A percentile compares a stretch with the other conserved stretches of the same genome.
Conservation (phyloP, 192 early-diverging fungal species). For the Glomus cerebriforme region DNA sequence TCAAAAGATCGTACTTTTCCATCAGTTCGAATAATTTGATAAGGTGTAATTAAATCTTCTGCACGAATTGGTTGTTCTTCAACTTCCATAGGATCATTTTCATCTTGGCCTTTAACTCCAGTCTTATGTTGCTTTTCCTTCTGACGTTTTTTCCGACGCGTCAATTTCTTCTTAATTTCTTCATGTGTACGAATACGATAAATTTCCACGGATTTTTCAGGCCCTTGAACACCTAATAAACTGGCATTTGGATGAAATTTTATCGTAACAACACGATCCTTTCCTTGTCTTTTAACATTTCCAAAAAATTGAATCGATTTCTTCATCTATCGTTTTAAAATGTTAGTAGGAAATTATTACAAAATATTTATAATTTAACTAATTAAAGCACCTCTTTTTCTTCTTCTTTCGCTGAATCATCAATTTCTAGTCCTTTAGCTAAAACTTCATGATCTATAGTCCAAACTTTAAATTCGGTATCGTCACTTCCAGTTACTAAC, state of each 20-base stretch:
- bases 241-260: conserved; percentile 76
- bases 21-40: conserved; percentile 69
- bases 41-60: conserved; percentile 75
- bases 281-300: conserved; percentile 74
- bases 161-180: conserved; percentile 84
- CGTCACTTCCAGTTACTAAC: conserved; percentile 84
- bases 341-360: not conserved
- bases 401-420: conserved; percentile 44
- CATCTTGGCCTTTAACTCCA: conserved; percentile 48
- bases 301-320: conserved; percentile 78
- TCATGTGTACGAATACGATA: conserved; percentile 76
- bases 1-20: conserved; percentile 85
- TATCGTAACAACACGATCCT: conserved; percentile 78
- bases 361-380: too few species aligned
- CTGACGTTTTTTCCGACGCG: conserved; percentile 74
- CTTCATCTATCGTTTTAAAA: conserved; percentile 37
- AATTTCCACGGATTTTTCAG: conserved; percentile 81
- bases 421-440: conserved; percentile 55
- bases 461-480: conserved; percentile 88
- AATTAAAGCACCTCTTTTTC: conserved; percentile 38
- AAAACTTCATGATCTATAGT: conserved; percentile 67
- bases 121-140: conserved; percentile 67
- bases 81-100: conserved; percentile 41
- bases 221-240: conserved; percentile 79
- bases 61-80: conserved; percentile 60